Evolutionary conservation across 768 basidiomycete species (phyloP), one percentile per base, ranked within the genome.

Genomic region (Lactarius vividus): DNA sequence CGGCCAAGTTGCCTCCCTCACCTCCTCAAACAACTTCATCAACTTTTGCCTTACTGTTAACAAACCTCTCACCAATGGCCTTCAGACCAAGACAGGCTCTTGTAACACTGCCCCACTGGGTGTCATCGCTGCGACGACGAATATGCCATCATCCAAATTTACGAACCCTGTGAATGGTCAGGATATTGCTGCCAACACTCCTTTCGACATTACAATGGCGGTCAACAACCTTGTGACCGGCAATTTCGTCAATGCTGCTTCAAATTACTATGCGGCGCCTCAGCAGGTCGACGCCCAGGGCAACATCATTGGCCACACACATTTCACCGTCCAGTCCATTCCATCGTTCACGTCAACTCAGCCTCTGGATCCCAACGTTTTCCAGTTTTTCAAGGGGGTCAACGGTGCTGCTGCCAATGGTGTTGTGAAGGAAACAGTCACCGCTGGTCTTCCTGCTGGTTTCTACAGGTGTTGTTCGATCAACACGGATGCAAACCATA

Each of bases 11-110:
- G 77, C 85, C 16, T 87, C 86, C 7, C 75, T 85, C 8, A 86
- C 83, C 0, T 87, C 87, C n/a, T 75, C 74, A 55, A 87, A 91
- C 78, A 91, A 91, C 79, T 91, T 87, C 74, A 88, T 88, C 77
- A 88, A 88, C 77, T 87, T 79, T 74, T 88, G 88, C 70, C 74
- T 78, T 8, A 83, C 81, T 18, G 71, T 79, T 4, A 70, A 79
- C 59, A 74, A 82, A 57, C 82, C 87, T 3, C 78, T 88, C 65
- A 89, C 88, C 53, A 83, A 86, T 70, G 87, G 87, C n/a, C 61
- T 79, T 69, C 86, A 85, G 71, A 72, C 83, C 72, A 74, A 71
- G 65, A 73, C 71, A 8, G 84, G 84, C 9, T 85, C 84, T 28
- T 87, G 87, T 74, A 87, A 88, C 74, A 81, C 84, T 39, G 79